These are phyloP conservation scores for Plasmodium gaboni DNA, from an alignment of 169 alveolate genomes.

Conservation along the genomic window DNA sequence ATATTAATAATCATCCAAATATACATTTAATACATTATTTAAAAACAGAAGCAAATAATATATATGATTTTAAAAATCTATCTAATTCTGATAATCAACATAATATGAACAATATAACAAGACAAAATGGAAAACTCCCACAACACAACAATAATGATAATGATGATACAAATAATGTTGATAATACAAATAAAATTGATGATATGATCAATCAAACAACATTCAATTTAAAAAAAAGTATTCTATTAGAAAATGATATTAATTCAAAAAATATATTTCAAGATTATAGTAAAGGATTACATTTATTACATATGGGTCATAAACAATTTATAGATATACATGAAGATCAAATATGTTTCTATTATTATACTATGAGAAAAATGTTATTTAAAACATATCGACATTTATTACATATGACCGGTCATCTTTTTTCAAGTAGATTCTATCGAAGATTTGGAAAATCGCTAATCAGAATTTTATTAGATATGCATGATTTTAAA, in stretches of 20 bases:
- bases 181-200: background rate
- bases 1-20: slow-evolving; percentile 38
- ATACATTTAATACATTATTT: slow-evolving; percentile 26
- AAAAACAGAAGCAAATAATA: background rate
- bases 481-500: slow-evolving; percentile 51
- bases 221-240: slow-evolving; percentile 25
- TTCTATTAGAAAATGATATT: slow-evolving; percentile 43
- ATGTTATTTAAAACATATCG: slow-evolving; percentile 41
- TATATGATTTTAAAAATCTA: slow-evolving; percentile 19
- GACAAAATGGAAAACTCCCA: background rate
- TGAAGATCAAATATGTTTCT: slow-evolving; percentile 66
- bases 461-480: slow-evolving; percentile 27
- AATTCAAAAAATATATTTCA: slow-evolving; percentile 20
- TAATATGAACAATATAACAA: background rate
- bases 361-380: slow-evolving; percentile 56
- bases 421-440: slow-evolving; percentile 52
- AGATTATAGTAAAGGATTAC: slow-evolving; percentile 52
- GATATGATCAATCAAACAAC: background rate
- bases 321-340: slow-evolving; percentile 69
- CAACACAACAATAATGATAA: background rate
- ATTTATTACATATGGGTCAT: slow-evolving; percentile 50
- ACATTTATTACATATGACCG: slow-evolving; percentile 35
- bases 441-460: slow-evolving; percentile 66
- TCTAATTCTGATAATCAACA: background rate
- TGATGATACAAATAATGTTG: background rate